Evolutionary conservation across 208 protist species (phyloP), one percentile per base, ranked within the genome.

Genomic region (Acanthamoeba castellanii): DNA sequence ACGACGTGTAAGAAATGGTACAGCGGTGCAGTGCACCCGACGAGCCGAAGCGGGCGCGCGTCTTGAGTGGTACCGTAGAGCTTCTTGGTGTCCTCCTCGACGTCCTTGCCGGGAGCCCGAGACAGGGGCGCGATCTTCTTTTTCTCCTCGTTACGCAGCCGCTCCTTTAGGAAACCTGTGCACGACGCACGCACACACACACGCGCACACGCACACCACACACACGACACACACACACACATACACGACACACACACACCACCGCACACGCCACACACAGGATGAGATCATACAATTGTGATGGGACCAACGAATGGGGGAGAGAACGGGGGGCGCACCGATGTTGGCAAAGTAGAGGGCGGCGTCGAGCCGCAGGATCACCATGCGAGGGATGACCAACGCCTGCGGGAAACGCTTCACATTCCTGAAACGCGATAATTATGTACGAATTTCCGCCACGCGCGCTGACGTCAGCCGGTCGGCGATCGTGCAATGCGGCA

Each of bases 341-440:
- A 81, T 95, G 47, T 96, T 96, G 20, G 92, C 95, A 81, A 96
- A 96, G 68, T 95, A 96, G 47, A 96, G 88, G 34, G 92, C 93
- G 47, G 89, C 95, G 89, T 96, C 95, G 34, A 96, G 93, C 50
- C 95, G 82, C 27, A 96, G 76, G 25, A 96, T 85, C 30, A 64
- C 25, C 11, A 96, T 95, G 6, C 95, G 93, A 27, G 88, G 88
- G 20, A 93, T 68, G 9, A 93, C 59, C 16, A 93, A 18, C 68
- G 88, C 88, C 55, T 96, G 66, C 74, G 81, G 95, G 22, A 96
- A 91, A 42, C 95, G 59, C 68, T 93, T 93, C 25, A 96, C 93
- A 50, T 95, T 95, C 34, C 93, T 94, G n/a, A n/a, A n/a, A n/a
- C n/a, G n/a, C n/a, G n/a, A n/a, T n/a, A n/a, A n/a, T n/a, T n/a